Base-by-base conservation (phyloP, 2,329 filamentous ascomycete species). In the Plectosphaerella sp. region DNA sequence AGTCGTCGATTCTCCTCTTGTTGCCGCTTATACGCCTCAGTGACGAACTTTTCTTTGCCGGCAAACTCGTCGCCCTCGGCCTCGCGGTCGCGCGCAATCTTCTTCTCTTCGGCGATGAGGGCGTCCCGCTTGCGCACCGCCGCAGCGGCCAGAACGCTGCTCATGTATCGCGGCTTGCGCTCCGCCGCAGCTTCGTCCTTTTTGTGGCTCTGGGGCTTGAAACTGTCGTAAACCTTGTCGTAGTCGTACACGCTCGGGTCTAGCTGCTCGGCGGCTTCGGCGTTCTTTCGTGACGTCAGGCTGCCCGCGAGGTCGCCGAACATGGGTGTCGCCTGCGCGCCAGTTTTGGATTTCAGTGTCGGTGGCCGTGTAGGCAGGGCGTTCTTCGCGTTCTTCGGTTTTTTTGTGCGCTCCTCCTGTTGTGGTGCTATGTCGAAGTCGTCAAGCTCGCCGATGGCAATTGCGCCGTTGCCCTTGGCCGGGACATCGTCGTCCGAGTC, bases 1-100 rank as follows among this genome's bases (percentile, higher is more conserved):
- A 89, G 63, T 51, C 77, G 73, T 58, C 77, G 74, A 58, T 89
- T 85, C 67, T 92, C 89, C 64, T 87, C 88, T 62, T 92, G 88
- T 64, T 93, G 89, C 63, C 80, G 78, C 72, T 88, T 90, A 67
- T 94, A 95, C 36, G 89, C 89, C 53, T 84, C 86, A 0, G 89
- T 94, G 35, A 94, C 90, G 59, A 94, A 94, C 68, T 87, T 89
- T 65, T 94, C 90, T 72, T 92, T 94, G 61, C 87, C 89, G 0
- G 80, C 87, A 61, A 84, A 94, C 63, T 88, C 87, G 35, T 93
- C 89, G 16, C 89, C 89, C 65, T 94, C 90, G 1, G 83, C 86
- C 61, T 89, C 89, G 45, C 89, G 79, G 65, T 94, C 89, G 22
- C 85, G 79, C 60, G 88, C 85, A 60, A 94, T 77, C 67, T 88